Percentiles rank a stretch among this genome's conserved stretches.
Conservation (phyloP, 2,329 filamentous ascomycete species). For the Colletotrichum sp. region DNA sequence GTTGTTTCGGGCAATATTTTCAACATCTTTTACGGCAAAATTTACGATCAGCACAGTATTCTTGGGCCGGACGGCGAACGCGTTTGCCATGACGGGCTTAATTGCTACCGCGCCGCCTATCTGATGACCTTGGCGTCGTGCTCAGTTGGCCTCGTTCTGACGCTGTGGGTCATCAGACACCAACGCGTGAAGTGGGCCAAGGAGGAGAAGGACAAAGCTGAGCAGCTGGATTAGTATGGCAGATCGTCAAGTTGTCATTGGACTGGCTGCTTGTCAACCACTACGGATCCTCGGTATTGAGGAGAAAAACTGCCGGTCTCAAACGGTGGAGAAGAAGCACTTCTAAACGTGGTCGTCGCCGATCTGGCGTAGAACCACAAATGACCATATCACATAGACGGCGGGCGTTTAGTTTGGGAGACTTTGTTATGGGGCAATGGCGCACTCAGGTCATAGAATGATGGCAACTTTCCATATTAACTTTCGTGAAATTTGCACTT, state of each 20-base stretch:
- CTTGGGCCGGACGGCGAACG: slow-evolving; percentile 72
- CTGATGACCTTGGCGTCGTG: slow-evolving; percentile 78
- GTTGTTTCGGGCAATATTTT: slow-evolving; percentile 90
- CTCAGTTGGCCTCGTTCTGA: slow-evolving; percentile 69
- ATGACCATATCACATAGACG: not conserved
- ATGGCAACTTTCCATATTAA: not conserved
- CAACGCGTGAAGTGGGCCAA: slow-evolving; percentile 49
- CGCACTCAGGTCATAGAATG: not conserved
- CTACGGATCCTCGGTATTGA: not conserved
- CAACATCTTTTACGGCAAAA: slow-evolving; percentile 86
- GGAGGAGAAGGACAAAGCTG: slow-evolving; percentile 39
- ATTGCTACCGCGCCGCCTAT: slow-evolving; percentile 85
- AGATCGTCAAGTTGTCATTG: not conserved
- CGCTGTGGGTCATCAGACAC: slow-evolving; percentile 72
- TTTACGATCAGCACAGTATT: slow-evolving; percentile 82
- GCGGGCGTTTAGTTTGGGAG: not conserved
- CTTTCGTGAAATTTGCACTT: not conserved
- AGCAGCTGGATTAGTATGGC: slow-evolving; percentile 39
- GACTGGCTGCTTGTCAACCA: not conserved
- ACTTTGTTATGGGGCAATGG: not conserved
- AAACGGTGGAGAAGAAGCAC: not conserved
- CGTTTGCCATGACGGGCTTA: slow-evolving; percentile 76
- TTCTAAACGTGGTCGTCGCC: not conserved
- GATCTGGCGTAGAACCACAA: not conserved
- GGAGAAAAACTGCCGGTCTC: not conserved